These are phyloP conservation scores for Climacium dendroides DNA, from an alignment of 225 moss, liverwort and hornwort genomes.

Conservation along the genomic window DNA sequence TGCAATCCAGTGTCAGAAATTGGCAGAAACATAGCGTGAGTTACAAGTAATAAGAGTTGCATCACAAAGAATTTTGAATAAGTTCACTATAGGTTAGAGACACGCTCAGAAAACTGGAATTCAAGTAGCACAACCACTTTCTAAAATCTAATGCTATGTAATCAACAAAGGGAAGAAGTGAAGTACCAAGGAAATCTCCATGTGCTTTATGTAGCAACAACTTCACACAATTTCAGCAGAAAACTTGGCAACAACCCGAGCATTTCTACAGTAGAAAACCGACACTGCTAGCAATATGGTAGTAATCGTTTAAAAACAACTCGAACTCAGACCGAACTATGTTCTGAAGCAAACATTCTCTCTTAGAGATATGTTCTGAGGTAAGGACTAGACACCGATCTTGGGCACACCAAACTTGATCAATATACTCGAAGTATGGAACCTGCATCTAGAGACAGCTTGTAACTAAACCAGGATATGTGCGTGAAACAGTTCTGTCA, in stretches of 20 bases:
- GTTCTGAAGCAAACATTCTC: constrained; percentile 1
- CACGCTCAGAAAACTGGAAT: not conserved
- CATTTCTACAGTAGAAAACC: not conserved
- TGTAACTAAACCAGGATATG: not conserved
- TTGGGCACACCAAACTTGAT: not conserved
- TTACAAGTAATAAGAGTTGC: too few relatives aligned
- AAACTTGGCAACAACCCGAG: not conserved
- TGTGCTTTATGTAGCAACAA: not conserved
- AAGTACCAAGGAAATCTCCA: not conserved
- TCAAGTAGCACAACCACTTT: not conserved
- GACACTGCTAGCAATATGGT: not conserved
- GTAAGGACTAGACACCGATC: not conserved
- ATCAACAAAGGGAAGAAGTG: not conserved
- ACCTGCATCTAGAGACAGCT: not conserved
- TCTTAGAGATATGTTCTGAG: not conserved
- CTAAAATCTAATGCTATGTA: not conserved
- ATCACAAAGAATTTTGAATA: not conserved
- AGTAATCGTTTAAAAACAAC: constrained; percentile 9
- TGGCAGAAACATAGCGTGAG: too few relatives aligned
- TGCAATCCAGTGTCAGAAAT: not conserved
- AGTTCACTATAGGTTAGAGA: not conserved
- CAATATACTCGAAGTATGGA: not conserved
- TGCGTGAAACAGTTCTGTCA: not conserved
- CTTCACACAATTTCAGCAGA: not conserved
- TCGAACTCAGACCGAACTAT: not conserved